These are phyloP conservation scores for Monascus ruber DNA, from an alignment of 2,329 filamentous ascomycete genomes.

Conservation along the genomic window DNA sequence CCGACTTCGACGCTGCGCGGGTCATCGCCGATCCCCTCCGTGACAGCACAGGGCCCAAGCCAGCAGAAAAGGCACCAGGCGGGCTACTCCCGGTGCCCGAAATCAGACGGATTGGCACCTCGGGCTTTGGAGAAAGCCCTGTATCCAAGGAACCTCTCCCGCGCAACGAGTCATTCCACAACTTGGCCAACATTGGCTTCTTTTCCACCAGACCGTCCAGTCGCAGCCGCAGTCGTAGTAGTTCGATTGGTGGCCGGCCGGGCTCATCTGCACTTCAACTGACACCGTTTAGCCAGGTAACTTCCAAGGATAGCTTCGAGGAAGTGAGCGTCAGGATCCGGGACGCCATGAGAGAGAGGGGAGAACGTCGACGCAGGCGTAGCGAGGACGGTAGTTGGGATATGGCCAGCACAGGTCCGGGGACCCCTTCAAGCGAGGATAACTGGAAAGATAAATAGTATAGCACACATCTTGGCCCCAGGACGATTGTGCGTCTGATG, in stretches of 20 bases:
- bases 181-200: slow-evolving; percentile 75
- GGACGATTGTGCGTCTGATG: too few relatives aligned
- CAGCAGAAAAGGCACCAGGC: slow-evolving; percentile 7
- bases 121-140: slow-evolving; percentile 12
- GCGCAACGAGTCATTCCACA: slow-evolving; percentile 86
- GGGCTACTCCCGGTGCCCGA: slow-evolving; percentile 8
- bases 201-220: slow-evolving; percentile 84
- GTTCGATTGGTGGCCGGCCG: slow-evolving; percentile 54
- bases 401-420: slow-evolving; percentile 26
- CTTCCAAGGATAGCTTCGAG: slow-evolving; percentile 61
- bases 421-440: slow-evolving; percentile 26
- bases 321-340: slow-evolving; percentile 76
- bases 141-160: slow-evolving; percentile 46
- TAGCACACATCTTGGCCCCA: background rate
- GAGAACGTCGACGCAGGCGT: slow-evolving; percentile 47
- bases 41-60: slow-evolving; percentile 12
- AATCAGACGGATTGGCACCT: slow-evolving; percentile 13
- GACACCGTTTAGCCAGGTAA: slow-evolving; percentile 55
- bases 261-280: slow-evolving; percentile 54
- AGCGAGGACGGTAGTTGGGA: slow-evolving; percentile 33
- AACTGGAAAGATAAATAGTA: slow-evolving; percentile 25
- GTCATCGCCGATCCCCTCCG: slow-evolving; percentile 48
- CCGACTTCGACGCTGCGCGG: slow-evolving; percentile 77
- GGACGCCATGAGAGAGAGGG: slow-evolving; percentile 71
- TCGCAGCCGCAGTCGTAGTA: slow-evolving; percentile 60